Conservation (phyloP, 2,329 filamentous ascomycete genomes). For the Neophaeococcomyces aloes region DNA sequence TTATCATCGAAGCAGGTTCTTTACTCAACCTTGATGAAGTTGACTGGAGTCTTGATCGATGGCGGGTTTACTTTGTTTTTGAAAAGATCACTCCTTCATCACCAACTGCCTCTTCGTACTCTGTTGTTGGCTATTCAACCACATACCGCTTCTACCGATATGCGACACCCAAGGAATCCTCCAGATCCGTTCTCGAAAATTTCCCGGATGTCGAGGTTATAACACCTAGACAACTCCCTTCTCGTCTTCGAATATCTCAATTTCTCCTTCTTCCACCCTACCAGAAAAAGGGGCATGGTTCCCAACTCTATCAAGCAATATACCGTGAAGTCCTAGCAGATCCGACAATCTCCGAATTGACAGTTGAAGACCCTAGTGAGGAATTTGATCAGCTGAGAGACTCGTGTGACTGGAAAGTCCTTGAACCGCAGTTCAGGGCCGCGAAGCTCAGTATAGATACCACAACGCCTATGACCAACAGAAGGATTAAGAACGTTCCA, state of each 20-base stretch:
- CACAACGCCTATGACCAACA: conserved; percentile 25
- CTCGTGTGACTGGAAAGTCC: conserved; percentile 47
- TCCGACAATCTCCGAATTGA: conserved; percentile 66
- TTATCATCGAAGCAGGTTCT: conserved; percentile 91
- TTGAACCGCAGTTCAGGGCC: conserved; percentile 42
- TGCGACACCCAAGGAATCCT: conserved; percentile 40
- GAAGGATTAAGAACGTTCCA: conserved; percentile 32
- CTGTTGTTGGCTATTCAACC: conserved; percentile 80
- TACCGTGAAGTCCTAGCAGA: conserved; percentile 59
- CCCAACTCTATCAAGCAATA: conserved; percentile 69
- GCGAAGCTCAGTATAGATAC: conserved; percentile 30
- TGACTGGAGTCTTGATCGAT: conserved; percentile 65
- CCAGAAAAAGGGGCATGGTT: conserved; percentile 69
- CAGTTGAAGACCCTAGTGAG: conserved; percentile 83
- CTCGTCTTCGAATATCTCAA: conserved; percentile 78
- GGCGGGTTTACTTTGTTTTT: conserved; percentile 85
- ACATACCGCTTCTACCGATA: conserved; percentile 72
- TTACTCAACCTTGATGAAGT: conserved; percentile 60
- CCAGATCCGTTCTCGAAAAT: conserved; percentile 28
- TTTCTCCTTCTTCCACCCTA: conserved; percentile 85
- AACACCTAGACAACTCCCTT: conserved; percentile 53
- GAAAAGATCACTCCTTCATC: conserved; percentile 41
- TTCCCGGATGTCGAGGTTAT: conserved; percentile 34
- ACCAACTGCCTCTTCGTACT: conserved; percentile 51
- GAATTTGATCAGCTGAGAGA: conserved; percentile 56